Evolutionary conservation across 768 basidiomycete species (phyloP).

Genomic region (Strobilomyces confusus): DNA sequence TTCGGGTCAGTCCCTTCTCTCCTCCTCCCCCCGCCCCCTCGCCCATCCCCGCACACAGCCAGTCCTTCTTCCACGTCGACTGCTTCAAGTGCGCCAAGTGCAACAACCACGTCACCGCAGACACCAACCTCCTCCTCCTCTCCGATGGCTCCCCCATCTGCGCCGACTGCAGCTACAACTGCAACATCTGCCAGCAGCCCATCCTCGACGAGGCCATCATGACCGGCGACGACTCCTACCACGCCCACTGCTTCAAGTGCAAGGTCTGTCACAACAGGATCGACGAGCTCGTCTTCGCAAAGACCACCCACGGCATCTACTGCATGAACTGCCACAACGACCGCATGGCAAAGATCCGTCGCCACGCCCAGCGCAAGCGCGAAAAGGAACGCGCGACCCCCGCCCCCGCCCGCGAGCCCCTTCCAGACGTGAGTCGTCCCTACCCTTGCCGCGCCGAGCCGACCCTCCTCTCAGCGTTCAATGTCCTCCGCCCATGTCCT

Average conservation of each 20-base stretch:
- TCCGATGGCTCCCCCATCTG: conserved; percentile 98
- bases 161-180: conserved; percentile 89
- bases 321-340: conserved; percentile 99
- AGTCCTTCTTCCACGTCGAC: conserved; percentile 92
- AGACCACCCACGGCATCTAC: conserved; percentile 97
- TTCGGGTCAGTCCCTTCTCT: conserved; percentile 69
- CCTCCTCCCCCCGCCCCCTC: neutral
- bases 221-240: conserved; percentile 98
- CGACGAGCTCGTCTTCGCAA: conserved; percentile 97
- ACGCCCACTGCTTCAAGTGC: conserved; percentile 98
- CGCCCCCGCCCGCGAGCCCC: conserved; percentile 13
- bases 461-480: conserved; percentile 18
- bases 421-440: conserved; percentile 45
- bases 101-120: conserved; percentile 85
- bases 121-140: conserved; percentile 93
- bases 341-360: conserved; percentile 87
- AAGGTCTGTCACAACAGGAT: conserved; percentile 92
- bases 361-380: conserved; percentile 86
- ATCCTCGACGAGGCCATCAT: conserved; percentile 99
- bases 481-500: conserved; percentile 22
- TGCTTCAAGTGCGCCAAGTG: conserved; percentile 99
- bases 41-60: conserved; percentile 40
- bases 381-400: conserved; percentile 54
- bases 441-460: no score
- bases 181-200: conserved; percentile 89